Evolutionary conservation across 495 filamentous ascomycete species (phyloP).

Genomic region (Lindgomyces ingoldianus): DNA sequence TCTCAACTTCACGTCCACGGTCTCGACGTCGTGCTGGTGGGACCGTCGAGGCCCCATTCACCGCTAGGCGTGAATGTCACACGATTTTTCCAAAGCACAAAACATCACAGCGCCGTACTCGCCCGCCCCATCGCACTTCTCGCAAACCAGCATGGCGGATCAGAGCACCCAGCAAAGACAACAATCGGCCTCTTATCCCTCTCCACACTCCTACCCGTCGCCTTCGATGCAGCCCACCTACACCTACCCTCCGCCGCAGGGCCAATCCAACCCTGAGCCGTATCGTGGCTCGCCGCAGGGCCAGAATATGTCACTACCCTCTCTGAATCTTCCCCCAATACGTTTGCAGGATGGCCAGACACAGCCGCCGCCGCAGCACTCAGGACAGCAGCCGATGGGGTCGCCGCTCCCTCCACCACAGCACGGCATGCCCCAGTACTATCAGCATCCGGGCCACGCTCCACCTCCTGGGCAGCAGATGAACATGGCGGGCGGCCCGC

Average conservation of each 20-base stretch:
- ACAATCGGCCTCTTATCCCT: conserved; percentile 55
- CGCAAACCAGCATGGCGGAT: conserved; percentile 26
- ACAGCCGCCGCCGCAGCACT: conserved; percentile 40
- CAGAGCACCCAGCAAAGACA: conserved; percentile 27
- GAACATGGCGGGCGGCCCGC: conserved; percentile 45
- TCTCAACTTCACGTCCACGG: background rate
- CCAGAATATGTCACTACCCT: conserved; percentile 52
- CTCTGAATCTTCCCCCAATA: conserved; percentile 68
- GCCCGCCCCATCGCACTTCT: conserved; percentile 16
- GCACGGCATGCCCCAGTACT: conserved; percentile 42
- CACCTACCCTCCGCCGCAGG: conserved; percentile 56
- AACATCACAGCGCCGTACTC: conserved; percentile 10
- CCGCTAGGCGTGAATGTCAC: conserved; percentile 29
- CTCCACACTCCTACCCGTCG: conserved; percentile 58
- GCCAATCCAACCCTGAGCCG: conserved; percentile 46
- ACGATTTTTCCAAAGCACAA: conserved; percentile 23
- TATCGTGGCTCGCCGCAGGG: conserved; percentile 56
- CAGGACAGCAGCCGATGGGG: conserved; percentile 42
- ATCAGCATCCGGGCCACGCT: conserved; percentile 40
- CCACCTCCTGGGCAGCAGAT: conserved; percentile 43
- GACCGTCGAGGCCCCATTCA: conserved; percentile 12
- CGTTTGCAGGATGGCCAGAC: conserved; percentile 49
- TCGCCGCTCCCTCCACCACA: conserved; percentile 45
- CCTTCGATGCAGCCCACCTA: conserved; percentile 57
- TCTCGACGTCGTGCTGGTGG: conserved; percentile 21